These are phyloP conservation scores for Dipodascus geniculatus DNA, from an alignment of 805 yeast species.

Conservation along the genomic window DNA sequence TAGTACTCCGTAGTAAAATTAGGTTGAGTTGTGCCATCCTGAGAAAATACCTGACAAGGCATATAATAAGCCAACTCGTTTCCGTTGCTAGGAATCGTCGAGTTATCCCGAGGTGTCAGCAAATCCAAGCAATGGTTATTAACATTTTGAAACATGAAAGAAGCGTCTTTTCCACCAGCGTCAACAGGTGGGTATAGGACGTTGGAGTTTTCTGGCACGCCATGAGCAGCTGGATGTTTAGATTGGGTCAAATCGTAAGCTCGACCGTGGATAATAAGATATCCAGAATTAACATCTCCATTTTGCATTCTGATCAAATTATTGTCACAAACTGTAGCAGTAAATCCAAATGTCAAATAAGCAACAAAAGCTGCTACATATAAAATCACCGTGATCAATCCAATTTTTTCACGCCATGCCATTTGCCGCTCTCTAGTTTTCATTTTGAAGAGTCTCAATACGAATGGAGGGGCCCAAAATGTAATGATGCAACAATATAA, in stretches of 20 bases:
- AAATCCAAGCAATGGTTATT: constrained; percentile 79
- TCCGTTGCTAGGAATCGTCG: constrained; percentile 56
- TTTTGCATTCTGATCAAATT: constrained; percentile 39
- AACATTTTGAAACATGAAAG: constrained; percentile 80
- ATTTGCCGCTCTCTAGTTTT: constrained; percentile 68
- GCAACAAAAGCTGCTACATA: constrained; percentile 71
- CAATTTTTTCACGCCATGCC: constrained; percentile 97
- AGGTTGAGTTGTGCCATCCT: constrained; percentile 61
- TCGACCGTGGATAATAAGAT: constrained; percentile 70
- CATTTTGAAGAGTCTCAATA: constrained; percentile 65
- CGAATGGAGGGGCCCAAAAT: constrained; percentile 82
- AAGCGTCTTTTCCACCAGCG: constrained; percentile 82
- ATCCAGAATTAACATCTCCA: constrained; percentile 46
- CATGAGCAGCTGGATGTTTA: constrained; percentile 70
- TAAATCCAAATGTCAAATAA: constrained; percentile 81
- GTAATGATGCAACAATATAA: constrained; percentile 71
- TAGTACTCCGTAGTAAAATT: constrained; percentile 54
- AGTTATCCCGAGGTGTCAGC: constrained; percentile 52
- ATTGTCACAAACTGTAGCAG: constrained; percentile 62
- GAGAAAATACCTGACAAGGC: constrained; percentile 69
- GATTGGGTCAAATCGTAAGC: constrained; percentile 63
- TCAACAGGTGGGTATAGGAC: constrained; percentile 72
- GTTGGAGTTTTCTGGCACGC: constrained; percentile 58
- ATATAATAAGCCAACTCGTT: constrained; percentile 83
- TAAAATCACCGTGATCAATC: constrained; percentile 62